phyloP scores from a whole-genome alignment of 2,329 filamentous ascomycete genomes.

The Verticillium zaregamsianum region DNA sequence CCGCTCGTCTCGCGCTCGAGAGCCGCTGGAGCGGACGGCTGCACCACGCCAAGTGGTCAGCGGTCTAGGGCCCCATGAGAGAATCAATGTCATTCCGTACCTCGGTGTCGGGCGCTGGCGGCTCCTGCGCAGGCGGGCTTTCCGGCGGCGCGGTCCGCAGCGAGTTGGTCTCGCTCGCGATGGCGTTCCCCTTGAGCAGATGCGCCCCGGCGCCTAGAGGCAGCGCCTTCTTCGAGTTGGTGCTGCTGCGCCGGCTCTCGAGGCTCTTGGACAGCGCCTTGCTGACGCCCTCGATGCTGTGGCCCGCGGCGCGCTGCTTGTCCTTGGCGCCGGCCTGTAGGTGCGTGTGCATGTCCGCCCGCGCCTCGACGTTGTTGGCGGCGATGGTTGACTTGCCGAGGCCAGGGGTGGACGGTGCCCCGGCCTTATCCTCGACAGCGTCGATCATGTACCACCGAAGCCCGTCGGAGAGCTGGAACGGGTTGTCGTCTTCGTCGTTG shows the following conservation, averaged over 20 bases:
- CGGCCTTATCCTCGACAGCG: constrained; percentile 86
- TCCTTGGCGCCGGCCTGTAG: constrained; percentile 37
- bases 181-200: constrained; percentile 43
- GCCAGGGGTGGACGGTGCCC: constrained; percentile 86
- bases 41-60: constrained; percentile 21
- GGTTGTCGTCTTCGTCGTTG: constrained; percentile 83
- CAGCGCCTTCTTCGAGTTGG: constrained; percentile 73
- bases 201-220: constrained; percentile 41
- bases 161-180: constrained; percentile 57
- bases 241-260: constrained; percentile 86
- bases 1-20: constrained; percentile 35
- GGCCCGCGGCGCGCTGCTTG: constrained; percentile 39
- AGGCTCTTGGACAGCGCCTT: constrained; percentile 82
- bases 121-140: constrained; percentile 28
- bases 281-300: constrained; percentile 67
- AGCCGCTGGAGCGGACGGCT: constrained; percentile 10
- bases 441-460: constrained; percentile 95
- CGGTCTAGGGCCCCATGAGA: constrained; percentile 42
- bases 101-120: constrained; percentile 30
- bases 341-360: constrained; percentile 63
- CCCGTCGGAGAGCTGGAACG: constrained; percentile 93
- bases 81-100: constrained; percentile 49
- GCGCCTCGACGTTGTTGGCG: constrained; percentile 80
- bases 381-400: constrained; percentile 89
- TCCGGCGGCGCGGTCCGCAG: constrained; percentile 45